Conservation (phyloP, 2,329 filamentous ascomycete species). For the Paradendryphiella salina region DNA sequence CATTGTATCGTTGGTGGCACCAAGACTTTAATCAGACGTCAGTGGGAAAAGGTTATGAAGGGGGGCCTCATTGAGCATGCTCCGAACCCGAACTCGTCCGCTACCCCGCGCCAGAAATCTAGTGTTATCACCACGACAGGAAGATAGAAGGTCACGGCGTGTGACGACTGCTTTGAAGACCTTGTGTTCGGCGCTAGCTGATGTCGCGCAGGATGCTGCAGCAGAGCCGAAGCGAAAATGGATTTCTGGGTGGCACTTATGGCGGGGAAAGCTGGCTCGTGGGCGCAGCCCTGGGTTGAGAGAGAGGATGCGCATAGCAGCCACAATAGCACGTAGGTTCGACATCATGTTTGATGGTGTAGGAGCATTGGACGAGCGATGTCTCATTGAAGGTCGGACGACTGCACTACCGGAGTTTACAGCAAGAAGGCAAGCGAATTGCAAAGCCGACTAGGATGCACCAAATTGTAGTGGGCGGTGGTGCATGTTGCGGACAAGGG, state of each 20-base stretch:
- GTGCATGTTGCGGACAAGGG: neutral
- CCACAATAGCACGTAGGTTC: slow-evolving; percentile 12
- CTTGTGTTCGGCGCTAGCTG: slow-evolving; percentile 15
- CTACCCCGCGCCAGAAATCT: slow-evolving; percentile 1
- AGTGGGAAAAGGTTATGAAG: slow-evolving; percentile 1
- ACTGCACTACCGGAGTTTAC: slow-evolving; percentile 13
- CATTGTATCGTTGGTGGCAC: slow-evolving; percentile 6
- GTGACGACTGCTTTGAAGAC: slow-evolving; percentile 15
- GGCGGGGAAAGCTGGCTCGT: neutral
- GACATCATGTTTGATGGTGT: slow-evolving; percentile 14
- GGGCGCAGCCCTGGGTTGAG: neutral
- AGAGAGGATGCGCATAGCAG: slow-evolving; percentile 3
- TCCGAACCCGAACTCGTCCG: neutral
- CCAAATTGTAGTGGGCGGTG: neutral
- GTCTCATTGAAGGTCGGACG: slow-evolving; percentile 5
- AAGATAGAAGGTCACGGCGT: slow-evolving; percentile 9
- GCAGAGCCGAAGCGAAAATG: neutral
- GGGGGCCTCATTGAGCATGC: neutral
- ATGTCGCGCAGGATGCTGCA: slow-evolving; percentile 8
- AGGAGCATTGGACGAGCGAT: slow-evolving; percentile 19
- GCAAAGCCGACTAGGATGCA: neutral
- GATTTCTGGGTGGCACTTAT: neutral
- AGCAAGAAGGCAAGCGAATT: neutral
- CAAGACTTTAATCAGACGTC: slow-evolving; percentile 15
- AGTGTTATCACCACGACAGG: neutral